These are phyloP conservation scores for Penicillium desertorum DNA, from an alignment of 495 filamentous ascomycete genomes.

Conservation along the genomic window DNA sequence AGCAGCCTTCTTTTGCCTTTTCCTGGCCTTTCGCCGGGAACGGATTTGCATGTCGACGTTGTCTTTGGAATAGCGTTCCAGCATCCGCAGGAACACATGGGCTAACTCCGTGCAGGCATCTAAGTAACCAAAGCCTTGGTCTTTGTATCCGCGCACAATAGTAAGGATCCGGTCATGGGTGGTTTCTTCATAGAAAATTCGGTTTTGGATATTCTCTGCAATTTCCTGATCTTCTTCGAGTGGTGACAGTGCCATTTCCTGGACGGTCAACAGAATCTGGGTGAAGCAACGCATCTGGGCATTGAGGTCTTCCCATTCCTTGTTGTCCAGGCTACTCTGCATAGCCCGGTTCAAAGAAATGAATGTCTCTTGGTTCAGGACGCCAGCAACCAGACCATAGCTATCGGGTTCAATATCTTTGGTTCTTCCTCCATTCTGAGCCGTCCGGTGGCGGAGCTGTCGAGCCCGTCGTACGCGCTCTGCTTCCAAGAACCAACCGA, in stretches of 20 bases:
- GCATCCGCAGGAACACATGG: constrained; percentile 86
- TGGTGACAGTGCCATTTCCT: constrained; percentile 84
- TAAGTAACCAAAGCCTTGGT: constrained; percentile 90
- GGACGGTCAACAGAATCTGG: constrained; percentile 78
- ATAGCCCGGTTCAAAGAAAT: constrained; percentile 81
- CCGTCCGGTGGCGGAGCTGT: constrained; percentile 41
- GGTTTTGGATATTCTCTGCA: constrained; percentile 93
- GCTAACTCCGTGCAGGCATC: constrained; percentile 89
- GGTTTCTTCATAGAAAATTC: constrained; percentile 96
- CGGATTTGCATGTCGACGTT: constrained; percentile 92
- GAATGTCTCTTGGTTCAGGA: constrained; percentile 90
- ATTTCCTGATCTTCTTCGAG: constrained; percentile 96
- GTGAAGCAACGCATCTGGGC: constrained; percentile 87
- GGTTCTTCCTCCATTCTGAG: constrained; percentile 34
- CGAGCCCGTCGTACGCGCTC: constrained; percentile 71
- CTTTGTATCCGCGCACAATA: constrained; percentile 79
- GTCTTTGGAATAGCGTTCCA: constrained; percentile 91
- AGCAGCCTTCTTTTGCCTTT: constrained; percentile 63
- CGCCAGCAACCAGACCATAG: constrained; percentile 82
- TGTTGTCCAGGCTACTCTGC: constrained; percentile 73
- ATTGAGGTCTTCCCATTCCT: constrained; percentile 82
- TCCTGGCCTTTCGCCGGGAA: constrained; percentile 65
- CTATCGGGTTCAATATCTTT: constrained; percentile 64
- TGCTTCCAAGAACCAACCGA: constrained; percentile 92
- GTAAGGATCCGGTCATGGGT: constrained; percentile 83